Percentiles rank a stretch among this genome's conserved stretches.
phyloP scores from a whole-genome alignment of 495 filamentous ascomycete genomes.

The Niebla homalea region DNA sequence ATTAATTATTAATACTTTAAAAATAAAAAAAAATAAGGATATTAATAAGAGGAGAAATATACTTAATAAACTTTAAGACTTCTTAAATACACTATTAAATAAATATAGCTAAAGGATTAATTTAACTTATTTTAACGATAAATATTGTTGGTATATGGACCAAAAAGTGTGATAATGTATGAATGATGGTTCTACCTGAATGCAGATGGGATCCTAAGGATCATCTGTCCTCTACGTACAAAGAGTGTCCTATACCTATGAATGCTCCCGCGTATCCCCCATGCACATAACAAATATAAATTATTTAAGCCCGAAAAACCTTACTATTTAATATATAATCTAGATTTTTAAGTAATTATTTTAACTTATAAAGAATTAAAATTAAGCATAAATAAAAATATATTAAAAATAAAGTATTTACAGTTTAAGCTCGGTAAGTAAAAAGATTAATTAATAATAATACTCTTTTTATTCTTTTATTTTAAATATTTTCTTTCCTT shows the following conservation, averaged over 20 bases:
- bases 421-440: not conserved
- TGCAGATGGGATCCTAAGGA: too few relatives aligned
- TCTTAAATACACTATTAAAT: not conserved
- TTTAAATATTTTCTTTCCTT: not conserved
- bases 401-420: not conserved
- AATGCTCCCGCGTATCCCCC: too few relatives aligned
- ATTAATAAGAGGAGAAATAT: too few relatives aligned
- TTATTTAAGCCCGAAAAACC: not conserved
- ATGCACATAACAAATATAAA: too few relatives aligned
- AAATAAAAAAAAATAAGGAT: not conserved
- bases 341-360: not conserved
- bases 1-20: not conserved
- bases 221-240: too few relatives aligned
- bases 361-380: not conserved
- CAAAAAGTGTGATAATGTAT: too few relatives aligned
- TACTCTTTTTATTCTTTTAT: not conserved
- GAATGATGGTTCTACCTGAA: too few relatives aligned
- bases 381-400: not conserved
- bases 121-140: not conserved
- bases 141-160: too few relatives aligned
- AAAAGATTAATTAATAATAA: not conserved
- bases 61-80: not conserved
- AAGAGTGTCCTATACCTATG: too few relatives aligned
- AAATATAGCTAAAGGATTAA: not conserved
- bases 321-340: not conserved